Conservation (phyloP, 2,329 filamentous ascomycete species). For the Pseudogymnoascus sp. region DNA sequence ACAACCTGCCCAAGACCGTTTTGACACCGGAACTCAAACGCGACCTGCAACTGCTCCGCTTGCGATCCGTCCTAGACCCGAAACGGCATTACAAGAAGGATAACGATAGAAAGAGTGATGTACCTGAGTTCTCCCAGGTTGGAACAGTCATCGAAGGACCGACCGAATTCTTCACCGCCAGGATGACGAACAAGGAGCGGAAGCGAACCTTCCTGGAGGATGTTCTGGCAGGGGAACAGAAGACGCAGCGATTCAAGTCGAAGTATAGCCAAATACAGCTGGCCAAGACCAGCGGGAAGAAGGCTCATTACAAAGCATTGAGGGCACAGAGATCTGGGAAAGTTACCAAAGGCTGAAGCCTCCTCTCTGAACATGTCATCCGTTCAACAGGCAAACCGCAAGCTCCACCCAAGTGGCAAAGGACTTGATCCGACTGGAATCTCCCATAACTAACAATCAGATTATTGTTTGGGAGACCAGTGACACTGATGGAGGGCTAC, state of each 20-base stretch:
- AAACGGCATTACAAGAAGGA: slow-evolving; percentile 91
- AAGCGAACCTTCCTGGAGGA: slow-evolving; percentile 84
- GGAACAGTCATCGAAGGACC: slow-evolving; percentile 83
- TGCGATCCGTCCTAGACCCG: slow-evolving; percentile 81
- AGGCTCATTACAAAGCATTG: slow-evolving; percentile 77
- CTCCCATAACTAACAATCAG: slow-evolving; percentile 2
- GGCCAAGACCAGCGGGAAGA: slow-evolving; percentile 79
- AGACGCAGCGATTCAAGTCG: slow-evolving; percentile 65
- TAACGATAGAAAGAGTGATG: slow-evolving; percentile 50
- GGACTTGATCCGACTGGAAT: slow-evolving; percentile 3
- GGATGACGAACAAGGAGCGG: slow-evolving; percentile 78
- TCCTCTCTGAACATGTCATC: neutral
- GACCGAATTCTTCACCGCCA: slow-evolving; percentile 74
- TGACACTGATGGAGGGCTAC: neutral
- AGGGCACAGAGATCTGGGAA: slow-evolving; percentile 45
- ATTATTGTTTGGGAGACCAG: slow-evolving; percentile 6
- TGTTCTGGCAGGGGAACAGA: slow-evolving; percentile 59
- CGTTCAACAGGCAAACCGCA: slow-evolving; percentile 1
- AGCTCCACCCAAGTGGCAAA: slow-evolving; percentile 3
- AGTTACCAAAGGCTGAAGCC: slow-evolving; percentile 13
- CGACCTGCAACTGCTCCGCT: slow-evolving; percentile 80
- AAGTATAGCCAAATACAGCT: slow-evolving; percentile 83
- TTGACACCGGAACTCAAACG: slow-evolving; percentile 79
- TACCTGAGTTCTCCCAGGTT: slow-evolving; percentile 79
- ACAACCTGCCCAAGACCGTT: slow-evolving; percentile 74